Conservation (phyloP, 805 yeast genomes). For the Barnettozyma botsteinii region DNA sequence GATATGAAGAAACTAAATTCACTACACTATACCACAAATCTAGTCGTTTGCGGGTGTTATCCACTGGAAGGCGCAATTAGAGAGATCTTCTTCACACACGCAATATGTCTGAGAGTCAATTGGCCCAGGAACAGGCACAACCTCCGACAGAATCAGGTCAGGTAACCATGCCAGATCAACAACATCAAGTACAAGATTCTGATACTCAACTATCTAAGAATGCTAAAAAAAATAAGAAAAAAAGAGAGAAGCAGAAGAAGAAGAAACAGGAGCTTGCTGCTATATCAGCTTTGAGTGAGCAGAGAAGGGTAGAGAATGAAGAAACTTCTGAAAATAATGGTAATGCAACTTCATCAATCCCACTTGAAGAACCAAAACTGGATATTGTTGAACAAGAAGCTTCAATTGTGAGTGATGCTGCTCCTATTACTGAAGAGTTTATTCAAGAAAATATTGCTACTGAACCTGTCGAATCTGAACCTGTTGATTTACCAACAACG, state of each 20-base stretch:
- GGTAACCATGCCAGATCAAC: not conserved
- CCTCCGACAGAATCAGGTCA: not conserved
- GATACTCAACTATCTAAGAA: constrained; percentile 1
- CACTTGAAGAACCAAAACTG: too few species aligned
- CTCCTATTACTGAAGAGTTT: too few species aligned
- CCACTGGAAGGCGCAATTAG: too few species aligned
- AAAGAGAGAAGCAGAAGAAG: constrained; percentile 8
- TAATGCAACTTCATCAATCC: too few species aligned
- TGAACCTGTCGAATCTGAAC: not conserved
- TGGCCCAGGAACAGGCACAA: constrained; percentile 2
- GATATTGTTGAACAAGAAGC: not conserved
- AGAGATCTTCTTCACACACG: not conserved
- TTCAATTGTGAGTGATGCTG: too few species aligned
- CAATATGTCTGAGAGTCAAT: constrained; percentile 8
- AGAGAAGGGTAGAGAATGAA: too few species aligned
- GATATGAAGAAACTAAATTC: too few species aligned
- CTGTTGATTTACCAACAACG: not conserved
- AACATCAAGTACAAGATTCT: not conserved
- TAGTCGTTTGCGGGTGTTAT: too few species aligned
- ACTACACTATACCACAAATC: too few species aligned
- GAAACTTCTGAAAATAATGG: too few species aligned
- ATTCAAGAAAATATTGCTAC: too few species aligned
- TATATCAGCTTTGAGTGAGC: not conserved
- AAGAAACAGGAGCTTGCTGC: constrained; percentile 5
- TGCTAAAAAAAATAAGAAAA: constrained; percentile 8